A percentile compares a stretch with the other conserved stretches of the same genome.
Evolutionary conservation across 495 filamentous ascomycete genomes (phyloP).

Genomic region (Astrothelium macrocarpum): DNA sequence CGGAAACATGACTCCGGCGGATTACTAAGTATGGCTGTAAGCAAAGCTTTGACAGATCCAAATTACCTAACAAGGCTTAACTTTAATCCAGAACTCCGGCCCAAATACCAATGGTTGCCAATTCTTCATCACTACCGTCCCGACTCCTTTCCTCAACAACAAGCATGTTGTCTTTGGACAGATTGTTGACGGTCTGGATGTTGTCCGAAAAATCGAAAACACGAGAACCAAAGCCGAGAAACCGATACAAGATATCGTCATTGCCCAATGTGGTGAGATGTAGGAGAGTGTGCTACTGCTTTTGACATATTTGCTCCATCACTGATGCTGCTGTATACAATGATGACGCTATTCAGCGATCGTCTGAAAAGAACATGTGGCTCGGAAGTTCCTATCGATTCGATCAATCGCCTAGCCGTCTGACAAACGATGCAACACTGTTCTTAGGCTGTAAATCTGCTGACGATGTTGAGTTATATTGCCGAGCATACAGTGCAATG

Average conservation of each 20-base stretch:
- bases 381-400: no score
- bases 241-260: constrained; percentile 74
- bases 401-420: no score
- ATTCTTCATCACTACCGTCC: constrained; percentile 89
- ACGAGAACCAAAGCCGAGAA: constrained; percentile 64
- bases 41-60: constrained; percentile 26
- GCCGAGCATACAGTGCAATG: no score
- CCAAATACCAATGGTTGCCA: constrained; percentile 92
- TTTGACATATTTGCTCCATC: no score
- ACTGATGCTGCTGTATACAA: no score
- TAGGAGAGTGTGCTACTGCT: constrained; percentile 13
- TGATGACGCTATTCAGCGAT: no score
- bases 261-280: constrained; percentile 69
- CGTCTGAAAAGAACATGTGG: no score
- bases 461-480: no score
- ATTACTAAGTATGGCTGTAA: constrained; percentile 85
- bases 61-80: constrained; percentile 13
- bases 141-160: constrained; percentile 79
- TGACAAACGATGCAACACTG: no score
- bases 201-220: constrained; percentile 80
- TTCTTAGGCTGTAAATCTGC: no score
- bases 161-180: constrained; percentile 96
- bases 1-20: constrained; percentile 70
- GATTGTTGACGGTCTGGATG: constrained; percentile 82
- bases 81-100: constrained; percentile 63